phyloP scores from a whole-genome alignment of 129 eudicot species.

The Pseudognaphalium luteoalbum region DNA sequence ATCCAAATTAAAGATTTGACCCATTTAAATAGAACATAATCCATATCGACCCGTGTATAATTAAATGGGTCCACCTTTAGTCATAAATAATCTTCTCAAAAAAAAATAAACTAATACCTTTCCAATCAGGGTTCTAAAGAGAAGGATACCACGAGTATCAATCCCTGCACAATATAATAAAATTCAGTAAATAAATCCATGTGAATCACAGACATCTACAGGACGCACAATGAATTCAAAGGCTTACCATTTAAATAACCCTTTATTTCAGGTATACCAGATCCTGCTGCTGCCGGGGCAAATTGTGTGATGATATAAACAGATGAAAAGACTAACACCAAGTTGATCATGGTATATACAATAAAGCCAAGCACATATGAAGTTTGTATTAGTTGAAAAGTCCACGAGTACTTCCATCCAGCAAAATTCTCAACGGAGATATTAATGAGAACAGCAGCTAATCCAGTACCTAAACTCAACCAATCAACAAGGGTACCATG shows the following conservation, averaged over 20 bases:
- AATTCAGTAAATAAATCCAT: conserved; percentile 13
- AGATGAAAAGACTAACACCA: conserved; percentile 90
- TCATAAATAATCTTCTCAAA: neutral
- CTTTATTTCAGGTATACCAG: conserved; percentile 98
- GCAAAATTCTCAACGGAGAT: conserved; percentile 99
- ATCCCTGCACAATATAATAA: conserved; percentile 56
- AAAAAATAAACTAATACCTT: conserved; percentile 49
- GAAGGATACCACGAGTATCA: conserved; percentile 91
- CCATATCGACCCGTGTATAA: neutral
- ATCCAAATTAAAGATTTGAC: neutral
- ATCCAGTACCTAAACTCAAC: conserved; percentile 72
- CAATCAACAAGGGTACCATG: conserved; percentile 6
- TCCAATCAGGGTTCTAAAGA: conserved; percentile 88
- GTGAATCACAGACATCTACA: neutral
- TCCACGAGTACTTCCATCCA: conserved; percentile 91
- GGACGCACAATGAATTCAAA: neutral
- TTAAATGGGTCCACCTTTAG: neutral
- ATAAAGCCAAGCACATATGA: conserved; percentile 86
- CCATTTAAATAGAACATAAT: neutral
- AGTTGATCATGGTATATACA: conserved; percentile 67
- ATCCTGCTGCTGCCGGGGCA: conserved; percentile 99
- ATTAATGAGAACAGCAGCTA: conserved; percentile 95
- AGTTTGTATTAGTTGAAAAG: conserved; percentile 72
- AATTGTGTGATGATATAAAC: conserved; percentile 82
- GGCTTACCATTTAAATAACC: conserved; percentile 91